Conservation (phyloP, 2,329 filamentous ascomycete genomes). For the Reticulascus tulasneorum region DNA sequence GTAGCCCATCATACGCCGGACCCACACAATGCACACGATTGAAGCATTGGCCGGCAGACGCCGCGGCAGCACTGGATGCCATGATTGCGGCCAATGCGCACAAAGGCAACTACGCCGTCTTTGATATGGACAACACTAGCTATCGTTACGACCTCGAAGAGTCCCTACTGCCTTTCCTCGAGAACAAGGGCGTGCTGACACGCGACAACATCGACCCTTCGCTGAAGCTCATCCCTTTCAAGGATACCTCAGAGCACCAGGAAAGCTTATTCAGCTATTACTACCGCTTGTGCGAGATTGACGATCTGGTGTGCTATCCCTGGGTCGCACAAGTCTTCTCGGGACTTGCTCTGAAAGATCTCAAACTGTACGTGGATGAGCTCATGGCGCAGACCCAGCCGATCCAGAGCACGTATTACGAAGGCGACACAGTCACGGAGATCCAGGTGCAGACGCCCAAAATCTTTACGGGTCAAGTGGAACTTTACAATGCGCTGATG, state of each 20-base stretch:
- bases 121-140: conserved; percentile 44
- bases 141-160: conserved; percentile 39
- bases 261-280: conserved; percentile 44
- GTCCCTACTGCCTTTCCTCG: conserved; percentile 38
- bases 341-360: conserved; percentile 37
- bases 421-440: conserved; percentile 24
- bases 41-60: conserved; percentile 31
- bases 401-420: conserved; percentile 31
- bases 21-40: too few relatives aligned
- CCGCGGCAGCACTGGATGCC: conserved; percentile 27
- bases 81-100: conserved; percentile 36
- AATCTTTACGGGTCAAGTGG: conserved; percentile 34
- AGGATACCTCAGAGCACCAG: conserved; percentile 30
- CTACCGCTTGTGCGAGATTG: conserved; percentile 36
- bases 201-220: conserved; percentile 35
- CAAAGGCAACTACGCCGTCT: conserved; percentile 32
- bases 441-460: conserved; percentile 28
- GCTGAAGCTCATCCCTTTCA: conserved; percentile 37
- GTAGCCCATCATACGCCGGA: too few relatives aligned
- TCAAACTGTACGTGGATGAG: conserved; percentile 43
- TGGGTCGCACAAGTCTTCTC: conserved; percentile 38
- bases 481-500: conserved; percentile 40
- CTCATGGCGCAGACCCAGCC: conserved; percentile 37
- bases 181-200: conserved; percentile 34
- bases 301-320: conserved; percentile 37